Percentiles rank a stretch among this genome's conserved stretches.
Conservation (phyloP, 31 red algal genomes). For the Asparagopsis taxiformis region DNA sequence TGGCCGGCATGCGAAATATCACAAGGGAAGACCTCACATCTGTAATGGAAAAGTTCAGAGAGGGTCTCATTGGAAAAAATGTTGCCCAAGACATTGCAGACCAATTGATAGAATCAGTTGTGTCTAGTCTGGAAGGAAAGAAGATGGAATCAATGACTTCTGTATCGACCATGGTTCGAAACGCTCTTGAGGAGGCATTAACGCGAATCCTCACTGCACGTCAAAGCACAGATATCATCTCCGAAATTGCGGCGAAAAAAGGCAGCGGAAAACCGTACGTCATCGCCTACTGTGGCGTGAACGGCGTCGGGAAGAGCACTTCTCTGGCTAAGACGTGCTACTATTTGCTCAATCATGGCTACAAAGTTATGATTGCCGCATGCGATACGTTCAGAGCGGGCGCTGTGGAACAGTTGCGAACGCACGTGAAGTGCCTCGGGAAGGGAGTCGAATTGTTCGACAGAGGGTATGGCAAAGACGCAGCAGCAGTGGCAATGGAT, state of each 20-base stretch:
- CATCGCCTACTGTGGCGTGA: constrained; percentile 88
- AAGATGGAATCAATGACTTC: constrained; percentile 58
- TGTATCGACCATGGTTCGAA: constrained; percentile 61
- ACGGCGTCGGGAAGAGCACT: constrained; percentile 93
- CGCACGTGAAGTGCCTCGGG: constrained; percentile 90
- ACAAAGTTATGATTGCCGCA: constrained; percentile 85
- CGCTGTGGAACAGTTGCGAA: constrained; percentile 92
- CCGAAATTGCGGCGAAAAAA: constrained; percentile 60
- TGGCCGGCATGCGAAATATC: constrained; percentile 59
- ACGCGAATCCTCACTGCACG: constrained; percentile 74
- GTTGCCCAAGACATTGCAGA: constrained; percentile 91
- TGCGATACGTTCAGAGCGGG: constrained; percentile 97
- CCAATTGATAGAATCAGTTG: constrained; percentile 76
- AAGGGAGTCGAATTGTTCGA: constrained; percentile 80
- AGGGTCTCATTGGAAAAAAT: constrained; percentile 81
- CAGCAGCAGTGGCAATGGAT: constrained; percentile 79
- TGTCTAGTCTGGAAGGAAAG: constrained; percentile 66
- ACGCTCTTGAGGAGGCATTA: constrained; percentile 82
- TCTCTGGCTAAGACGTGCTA: constrained; percentile 86
- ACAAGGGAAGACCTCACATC: constrained; percentile 65
- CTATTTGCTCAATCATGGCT: constrained; percentile 70
- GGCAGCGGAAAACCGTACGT: constrained; percentile 60
- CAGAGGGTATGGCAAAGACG: constrained; percentile 90
- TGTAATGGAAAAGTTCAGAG: constrained; percentile 75
- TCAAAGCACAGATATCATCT: constrained; percentile 67